Evolutionary conservation across 805 yeast species (phyloP).

Genomic region (Groenewaldozyma tartarivorans): DNA sequence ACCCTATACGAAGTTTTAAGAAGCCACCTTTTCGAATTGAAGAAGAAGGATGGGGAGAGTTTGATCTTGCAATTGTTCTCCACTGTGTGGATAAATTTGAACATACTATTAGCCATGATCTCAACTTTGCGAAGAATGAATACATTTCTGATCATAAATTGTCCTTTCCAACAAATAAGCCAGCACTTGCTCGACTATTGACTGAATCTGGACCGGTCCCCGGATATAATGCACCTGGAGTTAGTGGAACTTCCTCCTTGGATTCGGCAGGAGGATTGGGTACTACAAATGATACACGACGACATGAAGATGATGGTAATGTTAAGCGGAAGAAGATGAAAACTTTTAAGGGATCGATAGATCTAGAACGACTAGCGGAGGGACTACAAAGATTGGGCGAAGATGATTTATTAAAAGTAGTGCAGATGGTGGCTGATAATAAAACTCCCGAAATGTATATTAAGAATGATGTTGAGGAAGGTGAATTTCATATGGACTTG

Average conservation of each 20-base stretch:
- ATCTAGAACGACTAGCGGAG: slow-evolving; percentile 82
- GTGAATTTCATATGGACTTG: slow-evolving; percentile 94
- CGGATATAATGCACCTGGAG: slow-evolving; percentile 26
- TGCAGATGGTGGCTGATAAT: slow-evolving; percentile 96
- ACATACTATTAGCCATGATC: slow-evolving; percentile 75
- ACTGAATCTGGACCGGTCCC: slow-evolving; percentile 81
- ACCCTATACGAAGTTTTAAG: slow-evolving; percentile 70
- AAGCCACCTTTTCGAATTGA: slow-evolving; percentile 78
- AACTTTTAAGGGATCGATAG: slow-evolving; percentile 51
- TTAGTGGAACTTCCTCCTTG: slow-evolving; percentile 11
- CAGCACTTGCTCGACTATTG: slow-evolving; percentile 59
- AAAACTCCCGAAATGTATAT: slow-evolving; percentile 91
- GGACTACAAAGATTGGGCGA: slow-evolving; percentile 81
- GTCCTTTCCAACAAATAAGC: slow-evolving; percentile 67
- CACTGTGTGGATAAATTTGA: slow-evolving; percentile 77
- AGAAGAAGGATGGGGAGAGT: slow-evolving; percentile 99
- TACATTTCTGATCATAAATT: slow-evolving; percentile 73
- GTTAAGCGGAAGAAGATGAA: slow-evolving; percentile 27
- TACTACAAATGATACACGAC: slow-evolving; percentile 29
- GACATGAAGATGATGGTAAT: slow-evolving; percentile 24
- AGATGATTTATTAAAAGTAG: slow-evolving; percentile 89
- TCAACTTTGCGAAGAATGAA: slow-evolving; percentile 70
- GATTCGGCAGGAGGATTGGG: slow-evolving; percentile 10
- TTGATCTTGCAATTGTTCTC: slow-evolving; percentile 73
- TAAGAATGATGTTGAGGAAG: slow-evolving; percentile 91